Conservation (phyloP, 805 yeast species). For the Brettanomyces sp. region DNA sequence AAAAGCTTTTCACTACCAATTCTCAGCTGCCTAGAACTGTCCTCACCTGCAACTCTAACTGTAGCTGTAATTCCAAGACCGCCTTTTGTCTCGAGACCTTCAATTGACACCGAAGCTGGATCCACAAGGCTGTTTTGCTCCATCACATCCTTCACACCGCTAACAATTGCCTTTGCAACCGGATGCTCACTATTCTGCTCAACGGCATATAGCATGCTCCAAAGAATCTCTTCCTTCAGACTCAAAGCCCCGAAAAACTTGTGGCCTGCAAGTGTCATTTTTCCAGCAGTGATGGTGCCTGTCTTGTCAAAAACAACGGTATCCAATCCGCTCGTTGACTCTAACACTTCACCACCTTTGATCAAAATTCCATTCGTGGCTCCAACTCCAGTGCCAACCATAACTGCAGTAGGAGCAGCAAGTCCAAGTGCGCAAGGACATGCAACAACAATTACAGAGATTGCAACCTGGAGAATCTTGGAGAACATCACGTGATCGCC, state of each 20-base stretch:
- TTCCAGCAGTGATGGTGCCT: constrained; percentile 86
- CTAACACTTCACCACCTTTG: constrained; percentile 88
- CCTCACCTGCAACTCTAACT: constrained; percentile 6
- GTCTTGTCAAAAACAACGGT: constrained; percentile 86
- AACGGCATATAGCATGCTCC: constrained; percentile 47
- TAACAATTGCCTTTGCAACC: constrained; percentile 61
- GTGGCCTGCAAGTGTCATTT: constrained; percentile 39
- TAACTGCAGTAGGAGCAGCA: constrained; percentile 97
- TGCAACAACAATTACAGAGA: constrained; percentile 92
- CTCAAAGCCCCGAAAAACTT: constrained; percentile 9
- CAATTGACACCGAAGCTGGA: constrained; percentile 14
- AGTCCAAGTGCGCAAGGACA: constrained; percentile 98
- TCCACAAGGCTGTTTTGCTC: neutral
- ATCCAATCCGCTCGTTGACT: constrained; percentile 54
- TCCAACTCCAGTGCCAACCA: constrained; percentile 98
- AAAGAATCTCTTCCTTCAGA: constrained; percentile 22
- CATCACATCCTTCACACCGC: constrained; percentile 15
- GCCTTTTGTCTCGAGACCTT: constrained; percentile 27
- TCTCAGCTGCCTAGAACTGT: constrained; percentile 24
- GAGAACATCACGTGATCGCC: constrained; percentile 14
- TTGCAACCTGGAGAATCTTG: constrained; percentile 55
- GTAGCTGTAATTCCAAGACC: constrained; percentile 37
- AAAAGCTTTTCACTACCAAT: constrained; percentile 51
- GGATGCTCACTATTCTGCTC: constrained; percentile 85
- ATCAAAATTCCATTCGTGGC: constrained; percentile 83